Percentiles rank a stretch among this genome's conserved stretches.
Conservation (phyloP, 2,329 filamentous ascomycete genomes). For the Penicillium sp. region DNA sequence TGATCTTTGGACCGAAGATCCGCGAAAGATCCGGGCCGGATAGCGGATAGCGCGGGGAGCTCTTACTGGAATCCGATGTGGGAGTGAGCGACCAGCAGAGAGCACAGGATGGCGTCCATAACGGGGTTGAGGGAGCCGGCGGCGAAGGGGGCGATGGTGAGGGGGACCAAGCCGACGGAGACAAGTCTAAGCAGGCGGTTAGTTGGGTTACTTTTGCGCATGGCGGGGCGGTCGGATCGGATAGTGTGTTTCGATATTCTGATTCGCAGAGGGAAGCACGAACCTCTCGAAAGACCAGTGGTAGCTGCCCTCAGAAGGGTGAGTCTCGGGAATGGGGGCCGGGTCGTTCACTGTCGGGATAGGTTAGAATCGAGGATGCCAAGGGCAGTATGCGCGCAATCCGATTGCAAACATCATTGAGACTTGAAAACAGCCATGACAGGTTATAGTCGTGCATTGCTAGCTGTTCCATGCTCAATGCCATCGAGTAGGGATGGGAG, state of each 20-base stretch:
- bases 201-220: background rate
- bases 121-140: constrained; percentile 85
- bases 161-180: constrained; percentile 74
- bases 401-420: background rate
- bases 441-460: background rate
- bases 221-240: background rate
- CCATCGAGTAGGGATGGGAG: constrained; percentile 1
- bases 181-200: constrained; percentile 55
- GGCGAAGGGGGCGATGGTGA: constrained; percentile 88
- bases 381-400: background rate
- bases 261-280: constrained; percentile 9
- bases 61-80: constrained; percentile 87
- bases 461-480: background rate
- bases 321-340: constrained; percentile 66
- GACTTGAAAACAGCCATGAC: background rate
- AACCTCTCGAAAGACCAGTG: constrained; percentile 94
- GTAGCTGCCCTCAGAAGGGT: constrained; percentile 84
- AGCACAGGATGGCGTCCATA: constrained; percentile 80
- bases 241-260: background rate
- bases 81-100: constrained; percentile 80
- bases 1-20: background rate
- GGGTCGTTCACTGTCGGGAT: constrained; percentile 72
- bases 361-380: constrained; percentile 17
- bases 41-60: background rate
- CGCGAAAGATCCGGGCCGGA: background rate